These are phyloP conservation scores for Fusarium illudens DNA, from an alignment of 2,329 filamentous ascomycete species.

Conservation along the genomic window DNA sequence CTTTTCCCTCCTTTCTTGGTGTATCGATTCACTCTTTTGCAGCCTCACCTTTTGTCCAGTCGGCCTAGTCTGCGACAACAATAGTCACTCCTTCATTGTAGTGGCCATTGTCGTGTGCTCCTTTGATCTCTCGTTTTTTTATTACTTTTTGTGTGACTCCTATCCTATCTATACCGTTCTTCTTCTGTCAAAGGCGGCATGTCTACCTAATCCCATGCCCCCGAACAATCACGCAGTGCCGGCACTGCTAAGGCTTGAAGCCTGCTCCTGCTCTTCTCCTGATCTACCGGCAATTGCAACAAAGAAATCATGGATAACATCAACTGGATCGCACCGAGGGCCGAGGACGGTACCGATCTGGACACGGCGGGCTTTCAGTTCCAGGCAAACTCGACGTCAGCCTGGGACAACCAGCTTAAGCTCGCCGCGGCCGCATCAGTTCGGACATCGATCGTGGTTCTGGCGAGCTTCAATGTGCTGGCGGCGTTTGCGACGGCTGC, in stretches of 20 bases:
- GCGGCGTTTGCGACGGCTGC: constrained; percentile 64
- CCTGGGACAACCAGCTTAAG: constrained; percentile 60
- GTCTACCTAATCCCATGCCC: constrained; percentile 25
- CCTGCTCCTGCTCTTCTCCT: constrained; percentile 28
- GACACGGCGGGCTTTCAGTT: constrained; percentile 43
- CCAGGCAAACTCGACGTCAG: constrained; percentile 54
- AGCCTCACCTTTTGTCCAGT: constrained; percentile 16
- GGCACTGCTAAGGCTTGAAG: constrained; percentile 39
- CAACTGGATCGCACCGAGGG: constrained; percentile 18
- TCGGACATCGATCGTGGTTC: constrained; percentile 68
- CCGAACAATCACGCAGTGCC: constrained; percentile 36
- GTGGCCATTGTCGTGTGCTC: constrained; percentile 9
- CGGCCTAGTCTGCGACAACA: neutral
- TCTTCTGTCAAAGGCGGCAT: constrained; percentile 24
- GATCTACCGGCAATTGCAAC: constrained; percentile 4
- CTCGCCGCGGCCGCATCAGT: constrained; percentile 65
- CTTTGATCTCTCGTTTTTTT: constrained; percentile 1
- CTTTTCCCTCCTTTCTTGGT: constrained; percentile 13
- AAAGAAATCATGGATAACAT: constrained; percentile 16
- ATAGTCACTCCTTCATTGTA: constrained; percentile 5
- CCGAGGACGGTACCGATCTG: constrained; percentile 15
- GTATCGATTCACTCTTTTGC: constrained; percentile 11
- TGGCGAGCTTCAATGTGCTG: constrained; percentile 68
- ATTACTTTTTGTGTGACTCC: neutral
- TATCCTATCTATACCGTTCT: neutral